phyloP scores from a whole-genome alignment of 2,329 filamentous ascomycete species.

The Trichophyton simii region DNA sequence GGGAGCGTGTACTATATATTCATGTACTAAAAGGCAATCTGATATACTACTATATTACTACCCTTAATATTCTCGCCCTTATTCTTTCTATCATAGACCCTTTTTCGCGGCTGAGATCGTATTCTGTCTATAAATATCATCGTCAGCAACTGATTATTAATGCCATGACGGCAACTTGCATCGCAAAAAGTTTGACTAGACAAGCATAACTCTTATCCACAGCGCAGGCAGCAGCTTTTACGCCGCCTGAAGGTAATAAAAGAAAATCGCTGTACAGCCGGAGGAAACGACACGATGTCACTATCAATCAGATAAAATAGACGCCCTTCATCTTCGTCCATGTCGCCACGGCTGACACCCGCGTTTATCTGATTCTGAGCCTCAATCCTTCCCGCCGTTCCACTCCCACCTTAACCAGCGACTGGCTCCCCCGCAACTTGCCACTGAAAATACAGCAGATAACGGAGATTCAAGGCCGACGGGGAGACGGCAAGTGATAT shows the following conservation, averaged over 20 bases:
- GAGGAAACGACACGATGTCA: not conserved
- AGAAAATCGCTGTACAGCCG: not conserved
- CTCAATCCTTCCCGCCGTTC: not conserved
- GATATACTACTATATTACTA: not conserved
- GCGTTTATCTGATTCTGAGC: not conserved
- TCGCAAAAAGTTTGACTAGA: not conserved
- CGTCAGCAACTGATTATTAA: not conserved
- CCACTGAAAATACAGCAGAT: not conserved
- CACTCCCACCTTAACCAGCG: not conserved
- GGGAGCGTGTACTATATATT: conserved; percentile 3
- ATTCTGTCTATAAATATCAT: not conserved
- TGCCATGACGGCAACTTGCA: not conserved
- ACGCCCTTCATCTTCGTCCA: not conserved
- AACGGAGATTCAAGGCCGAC: not conserved
- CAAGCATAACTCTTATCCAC: not conserved
- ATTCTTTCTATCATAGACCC: not conserved
- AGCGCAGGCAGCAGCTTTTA: not conserved
- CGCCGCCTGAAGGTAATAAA: not conserved
- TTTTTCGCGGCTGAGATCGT: too few relatives aligned
- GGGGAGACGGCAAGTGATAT: not conserved
- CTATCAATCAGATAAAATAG: not conserved
- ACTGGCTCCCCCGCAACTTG: not conserved
- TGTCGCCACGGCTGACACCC: not conserved
- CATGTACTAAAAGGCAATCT: conserved; percentile 1
- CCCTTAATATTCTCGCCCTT: too few relatives aligned